phyloP scores from a whole-genome alignment of 2,329 filamentous ascomycete genomes.

The Cryphonectria nitschkei region DNA sequence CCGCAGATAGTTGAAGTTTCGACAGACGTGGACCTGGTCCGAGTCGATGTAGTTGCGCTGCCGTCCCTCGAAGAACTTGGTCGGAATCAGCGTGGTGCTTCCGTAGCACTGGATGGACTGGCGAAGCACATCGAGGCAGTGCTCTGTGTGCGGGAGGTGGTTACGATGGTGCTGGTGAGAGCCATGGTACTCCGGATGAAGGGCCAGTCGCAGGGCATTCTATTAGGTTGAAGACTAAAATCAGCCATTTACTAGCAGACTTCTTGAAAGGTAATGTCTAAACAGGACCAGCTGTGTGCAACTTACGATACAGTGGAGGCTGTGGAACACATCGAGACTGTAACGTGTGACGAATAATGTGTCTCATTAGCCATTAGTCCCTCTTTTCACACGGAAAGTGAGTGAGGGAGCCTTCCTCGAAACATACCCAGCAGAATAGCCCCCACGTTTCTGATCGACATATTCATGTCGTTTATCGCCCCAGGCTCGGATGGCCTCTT shows the following conservation, averaged over 20 bases:
- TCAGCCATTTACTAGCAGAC: not conserved
- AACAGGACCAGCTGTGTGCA: not conserved
- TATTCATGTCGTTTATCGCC: slow-evolving; percentile 21
- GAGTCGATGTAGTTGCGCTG: slow-evolving; percentile 27
- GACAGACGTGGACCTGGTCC: slow-evolving; percentile 25
- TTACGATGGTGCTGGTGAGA: slow-evolving; percentile 1
- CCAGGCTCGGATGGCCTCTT: slow-evolving; percentile 19
- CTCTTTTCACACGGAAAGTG: not conserved
- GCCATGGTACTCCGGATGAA: slow-evolving; percentile 10
- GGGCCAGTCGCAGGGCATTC: slow-evolving; percentile 14
- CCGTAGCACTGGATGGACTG: slow-evolving; percentile 28
- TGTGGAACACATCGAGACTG: slow-evolving; percentile 20
- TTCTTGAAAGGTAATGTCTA: not conserved
- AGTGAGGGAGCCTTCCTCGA: not conserved
- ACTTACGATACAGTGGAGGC: slow-evolving; percentile 19
- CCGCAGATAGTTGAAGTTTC: slow-evolving; percentile 23
- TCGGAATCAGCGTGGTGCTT: slow-evolving; percentile 28
- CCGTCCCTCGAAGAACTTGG: slow-evolving; percentile 21
- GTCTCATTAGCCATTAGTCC: not conserved
- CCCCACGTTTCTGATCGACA: slow-evolving; percentile 14
- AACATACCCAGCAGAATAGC: slow-evolving; percentile 16
- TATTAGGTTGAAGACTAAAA: not conserved
- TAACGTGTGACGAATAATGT: too few relatives aligned
- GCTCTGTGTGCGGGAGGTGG: slow-evolving; percentile 21
- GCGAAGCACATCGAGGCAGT: slow-evolving; percentile 25